Evolutionary conservation across 495 filamentous ascomycete genomes (phyloP), one percentile per base, ranked within the genome.

Genomic region (Cercophora sp.): DNA sequence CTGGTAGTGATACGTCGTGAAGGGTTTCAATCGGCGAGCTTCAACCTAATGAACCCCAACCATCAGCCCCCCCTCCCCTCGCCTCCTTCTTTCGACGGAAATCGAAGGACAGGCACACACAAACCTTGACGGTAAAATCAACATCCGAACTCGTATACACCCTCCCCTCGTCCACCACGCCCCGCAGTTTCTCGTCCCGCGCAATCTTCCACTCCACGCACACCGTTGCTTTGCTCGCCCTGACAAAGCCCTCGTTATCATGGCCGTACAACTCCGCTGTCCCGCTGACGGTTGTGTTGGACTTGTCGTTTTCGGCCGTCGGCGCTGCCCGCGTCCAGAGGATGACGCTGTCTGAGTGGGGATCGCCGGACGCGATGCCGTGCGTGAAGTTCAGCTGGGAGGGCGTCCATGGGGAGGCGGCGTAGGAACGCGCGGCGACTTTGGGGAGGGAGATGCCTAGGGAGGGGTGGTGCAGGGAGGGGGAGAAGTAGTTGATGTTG

Each of bases 291-390:
- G 81, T 81, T 11, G 73, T 62, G 52, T 84, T 83, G 40, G 74
- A 78, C 27, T 72, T 45, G 47, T 81, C 81, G 46, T 82, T 79
- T 9, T 73, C 75, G 22, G 48, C 52, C 25, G 71, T 70, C 20
- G 84, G 85, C 5, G 81, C 75, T n/a, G 75, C 70, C n/a, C 84
- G 69, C 0, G 85, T 86, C 84, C 84, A 87, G 0, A 88, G 71
- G 48, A 88, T 82, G 2, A 87, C 78, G 16, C 77, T 82, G 57
- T 79, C 65, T 13, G 79, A 63, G 57, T 81, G 85, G 2, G 85
- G 85, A 56, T 88, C 85, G 8, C 85, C 85, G 15, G 80, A 84
- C n/a, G 85, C 84, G 9, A 87, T 75, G 52, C 84, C 81, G 53
- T 86, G 85, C 6, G 84, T 87, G 62, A 88, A 86, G 54, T 76